phyloP scores from a whole-genome alignment of 2,329 filamentous ascomycete genomes.

The Hypoxylon sp. region DNA sequence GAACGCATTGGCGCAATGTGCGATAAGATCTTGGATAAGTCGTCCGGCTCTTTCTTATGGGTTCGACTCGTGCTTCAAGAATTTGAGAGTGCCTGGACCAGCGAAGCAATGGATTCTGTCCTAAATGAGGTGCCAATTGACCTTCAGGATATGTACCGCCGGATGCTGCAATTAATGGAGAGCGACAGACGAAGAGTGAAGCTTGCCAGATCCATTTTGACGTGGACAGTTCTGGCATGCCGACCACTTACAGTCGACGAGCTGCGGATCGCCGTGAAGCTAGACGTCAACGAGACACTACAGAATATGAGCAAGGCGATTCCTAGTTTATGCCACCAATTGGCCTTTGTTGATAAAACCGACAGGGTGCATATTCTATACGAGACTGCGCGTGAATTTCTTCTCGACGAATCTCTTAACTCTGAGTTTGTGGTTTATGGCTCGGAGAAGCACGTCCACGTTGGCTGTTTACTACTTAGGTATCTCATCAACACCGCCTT shows the following conservation, averaged over 20 bases:
- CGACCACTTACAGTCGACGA: slow-evolving; percentile 39
- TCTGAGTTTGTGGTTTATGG: slow-evolving; percentile 21
- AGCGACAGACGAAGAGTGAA: slow-evolving; percentile 27
- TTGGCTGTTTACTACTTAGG: slow-evolving; percentile 45
- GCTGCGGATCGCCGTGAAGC: slow-evolving; percentile 35
- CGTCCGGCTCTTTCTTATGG: slow-evolving; percentile 46
- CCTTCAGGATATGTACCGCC: slow-evolving; percentile 38
- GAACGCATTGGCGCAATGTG: slow-evolving; percentile 31
- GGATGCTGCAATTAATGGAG: slow-evolving; percentile 39
- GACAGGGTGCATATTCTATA: slow-evolving; percentile 44
- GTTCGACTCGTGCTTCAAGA: slow-evolving; percentile 44
- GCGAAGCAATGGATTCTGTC: slow-evolving; percentile 42
- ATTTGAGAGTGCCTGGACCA: slow-evolving; percentile 41
- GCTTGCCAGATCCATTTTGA: slow-evolving; percentile 39
- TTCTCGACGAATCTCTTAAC: slow-evolving; percentile 33
- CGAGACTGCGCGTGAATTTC: slow-evolving; percentile 45
- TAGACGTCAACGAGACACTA: slow-evolving; percentile 40
- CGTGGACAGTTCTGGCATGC: slow-evolving; percentile 37
- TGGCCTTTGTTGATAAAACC: slow-evolving; percentile 42
- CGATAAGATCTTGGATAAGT: slow-evolving; percentile 41
- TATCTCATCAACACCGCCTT: no score
- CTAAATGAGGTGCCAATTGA: slow-evolving; percentile 41
- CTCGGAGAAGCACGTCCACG: slow-evolving; percentile 27
- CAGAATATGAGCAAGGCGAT: slow-evolving; percentile 41
- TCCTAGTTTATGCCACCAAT: slow-evolving; percentile 42